Conservation (phyloP, 495 filamentous ascomycete genomes). For the Penicillium riverlandense region DNA sequence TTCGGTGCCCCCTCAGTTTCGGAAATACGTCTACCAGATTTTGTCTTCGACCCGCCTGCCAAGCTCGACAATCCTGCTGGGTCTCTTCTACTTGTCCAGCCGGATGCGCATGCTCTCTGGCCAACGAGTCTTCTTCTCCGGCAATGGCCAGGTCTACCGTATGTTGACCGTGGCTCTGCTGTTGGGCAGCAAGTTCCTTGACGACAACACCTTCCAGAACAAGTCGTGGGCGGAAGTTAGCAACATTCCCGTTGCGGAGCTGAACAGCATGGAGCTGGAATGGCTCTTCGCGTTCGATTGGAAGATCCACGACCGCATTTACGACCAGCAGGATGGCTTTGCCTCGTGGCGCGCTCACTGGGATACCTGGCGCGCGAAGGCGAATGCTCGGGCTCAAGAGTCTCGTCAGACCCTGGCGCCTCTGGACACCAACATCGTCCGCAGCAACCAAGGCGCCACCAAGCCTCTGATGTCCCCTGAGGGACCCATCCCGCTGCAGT, state of each 20-base stretch:
- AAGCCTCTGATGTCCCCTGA: conserved; percentile 45
- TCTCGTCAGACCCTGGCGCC: conserved; percentile 56
- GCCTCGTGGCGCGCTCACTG: conserved; percentile 76
- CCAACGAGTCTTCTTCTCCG: conserved; percentile 46
- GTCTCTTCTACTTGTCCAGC: conserved; percentile 81
- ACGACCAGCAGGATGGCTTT: conserved; percentile 72
- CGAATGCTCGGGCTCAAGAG: conserved; percentile 45
- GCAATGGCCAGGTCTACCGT: conserved; percentile 74
- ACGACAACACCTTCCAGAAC: conserved; percentile 99
- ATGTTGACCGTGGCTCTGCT: conserved; percentile 85
- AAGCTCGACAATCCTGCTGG: conserved; percentile 89
- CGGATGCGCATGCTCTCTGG: conserved; percentile 69
- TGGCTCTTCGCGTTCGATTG: conserved; percentile 84
- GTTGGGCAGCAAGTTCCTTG: conserved; percentile 94
- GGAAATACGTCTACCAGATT: conserved; percentile 92
- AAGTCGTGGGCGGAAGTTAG: conserved; percentile 98
- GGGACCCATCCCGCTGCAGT: conserved; percentile 42
- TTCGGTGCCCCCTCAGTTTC: conserved; percentile 67
- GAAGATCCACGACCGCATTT: conserved; percentile 82
- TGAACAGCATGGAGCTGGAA: conserved; percentile 86
- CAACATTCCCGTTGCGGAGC: conserved; percentile 76
- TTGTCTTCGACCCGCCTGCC: conserved; percentile 90
- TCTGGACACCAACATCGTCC: conserved; percentile 59
- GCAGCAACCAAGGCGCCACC: conserved; percentile 31
- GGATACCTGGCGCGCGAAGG: conserved; percentile 67